Evolutionary conservation across 1,139 yeast species (phyloP).

Genomic region (Nematodospora anomalae): DNA sequence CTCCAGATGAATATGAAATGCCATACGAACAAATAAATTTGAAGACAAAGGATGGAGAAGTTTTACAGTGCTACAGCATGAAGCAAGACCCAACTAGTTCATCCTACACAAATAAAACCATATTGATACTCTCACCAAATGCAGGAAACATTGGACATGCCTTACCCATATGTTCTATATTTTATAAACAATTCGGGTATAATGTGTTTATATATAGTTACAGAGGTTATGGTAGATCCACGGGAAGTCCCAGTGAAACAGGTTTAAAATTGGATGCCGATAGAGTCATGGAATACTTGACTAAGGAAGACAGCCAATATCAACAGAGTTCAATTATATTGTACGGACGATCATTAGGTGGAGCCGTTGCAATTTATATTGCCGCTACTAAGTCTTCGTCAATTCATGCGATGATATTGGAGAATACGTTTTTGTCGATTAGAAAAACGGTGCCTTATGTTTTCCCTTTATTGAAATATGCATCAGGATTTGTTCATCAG

Average conservation of each 20-base stretch:
- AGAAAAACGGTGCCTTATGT: constrained; percentile 80
- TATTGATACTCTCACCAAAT: constrained; percentile 82
- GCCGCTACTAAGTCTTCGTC: constrained; percentile 55
- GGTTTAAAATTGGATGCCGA: constrained; percentile 87
- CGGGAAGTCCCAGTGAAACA: constrained; percentile 72
- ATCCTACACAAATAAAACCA: constrained; percentile 60
- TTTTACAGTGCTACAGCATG: constrained; percentile 43
- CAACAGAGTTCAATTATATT: constrained; percentile 57
- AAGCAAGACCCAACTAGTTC: constrained; percentile 47
- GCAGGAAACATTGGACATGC: constrained; percentile 97
- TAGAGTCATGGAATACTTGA: constrained; percentile 61
- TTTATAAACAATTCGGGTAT: constrained; percentile 63
- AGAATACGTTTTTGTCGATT: constrained; percentile 82
- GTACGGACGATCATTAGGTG: constrained; percentile 92
- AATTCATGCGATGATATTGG: constrained; percentile 68
- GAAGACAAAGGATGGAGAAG: constrained; percentile 65
- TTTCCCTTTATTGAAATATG: constrained; percentile 63
- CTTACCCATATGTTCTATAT: constrained; percentile 74
- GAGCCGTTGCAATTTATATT: constrained; percentile 88
- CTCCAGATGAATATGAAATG: constrained; percentile 72
- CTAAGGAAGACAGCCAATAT: constrained; percentile 51
- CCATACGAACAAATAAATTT: constrained; percentile 65
- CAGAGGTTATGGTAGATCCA: constrained; percentile 87
- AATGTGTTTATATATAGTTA: constrained; percentile 87
- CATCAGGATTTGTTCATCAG: constrained; percentile 70